Evolutionary conservation across 1,284 basidiomycete genomes (phyloP).

Genomic region (Cryptococcus floricola): DNA sequence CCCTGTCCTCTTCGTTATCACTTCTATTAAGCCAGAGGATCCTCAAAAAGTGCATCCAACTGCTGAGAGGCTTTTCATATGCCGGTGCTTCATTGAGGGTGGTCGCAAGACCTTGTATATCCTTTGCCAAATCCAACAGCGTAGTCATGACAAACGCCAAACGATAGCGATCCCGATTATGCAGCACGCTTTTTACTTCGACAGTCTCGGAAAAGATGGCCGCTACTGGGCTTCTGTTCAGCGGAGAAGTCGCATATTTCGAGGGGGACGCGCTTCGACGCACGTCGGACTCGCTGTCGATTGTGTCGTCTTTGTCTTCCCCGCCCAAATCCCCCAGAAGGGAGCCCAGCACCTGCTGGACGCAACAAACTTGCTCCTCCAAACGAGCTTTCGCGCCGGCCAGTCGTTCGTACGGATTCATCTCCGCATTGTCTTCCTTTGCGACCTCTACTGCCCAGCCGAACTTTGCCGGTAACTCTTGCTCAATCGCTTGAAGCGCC

Average conservation of each 20-base stretch:
- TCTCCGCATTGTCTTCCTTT: neutral
- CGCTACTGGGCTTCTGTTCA: neutral
- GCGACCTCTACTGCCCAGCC: constrained; percentile 1
- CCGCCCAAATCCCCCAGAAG: constrained; percentile 7
- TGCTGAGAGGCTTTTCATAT: constrained; percentile 4
- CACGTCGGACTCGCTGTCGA: too few relatives aligned
- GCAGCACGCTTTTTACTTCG: constrained; percentile 16
- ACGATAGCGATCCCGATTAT: constrained; percentile 37
- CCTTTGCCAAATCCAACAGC: constrained; percentile 38
- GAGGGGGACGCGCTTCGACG: too few relatives aligned
- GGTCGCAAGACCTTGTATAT: constrained; percentile 22
- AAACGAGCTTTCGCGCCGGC: constrained; percentile 2
- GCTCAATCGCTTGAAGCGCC: constrained; percentile 5
- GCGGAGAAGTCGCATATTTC: too few relatives aligned
- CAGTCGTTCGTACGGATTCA: neutral
- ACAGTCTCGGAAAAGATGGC: constrained; percentile 6
- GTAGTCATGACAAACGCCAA: constrained; percentile 46
- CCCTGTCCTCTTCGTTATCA: neutral
- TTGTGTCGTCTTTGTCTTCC: neutral
- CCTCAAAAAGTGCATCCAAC: constrained; percentile 8
- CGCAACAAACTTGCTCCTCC: constrained; percentile 8
- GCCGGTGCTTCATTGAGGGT: constrained; percentile 8
- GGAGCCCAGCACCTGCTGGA: constrained; percentile 6
- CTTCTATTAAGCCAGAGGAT: constrained; percentile 8
- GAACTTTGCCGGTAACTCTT: constrained; percentile 6